These are phyloP conservation scores for Yamadazyma membranifaciens DNA, from an alignment of 1,139 yeast species.

Conservation along the genomic window DNA sequence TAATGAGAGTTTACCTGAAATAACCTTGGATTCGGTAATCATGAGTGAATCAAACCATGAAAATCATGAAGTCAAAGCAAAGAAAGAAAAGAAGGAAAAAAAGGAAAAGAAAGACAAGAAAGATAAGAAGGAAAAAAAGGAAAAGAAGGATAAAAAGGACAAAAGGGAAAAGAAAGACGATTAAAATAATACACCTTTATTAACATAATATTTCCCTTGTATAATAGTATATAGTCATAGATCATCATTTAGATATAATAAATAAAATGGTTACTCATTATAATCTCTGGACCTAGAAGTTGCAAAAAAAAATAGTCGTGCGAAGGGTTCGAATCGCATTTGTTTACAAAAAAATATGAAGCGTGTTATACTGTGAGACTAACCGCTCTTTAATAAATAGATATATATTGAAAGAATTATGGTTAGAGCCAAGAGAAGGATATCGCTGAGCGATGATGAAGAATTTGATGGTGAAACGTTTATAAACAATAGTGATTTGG, in stretches of 20 bases:
- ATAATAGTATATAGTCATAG: slow-evolving; percentile 9
- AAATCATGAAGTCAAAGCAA: slow-evolving; percentile 17
- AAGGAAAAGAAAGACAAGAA: slow-evolving; percentile 16
- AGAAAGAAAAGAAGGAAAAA: slow-evolving; percentile 11
- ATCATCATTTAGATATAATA: neutral
- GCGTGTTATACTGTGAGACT: slow-evolving; percentile 2
- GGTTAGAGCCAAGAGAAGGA: slow-evolving; percentile 14
- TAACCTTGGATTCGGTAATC: slow-evolving; percentile 11
- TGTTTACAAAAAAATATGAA: slow-evolving; percentile 6
- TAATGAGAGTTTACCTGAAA: slow-evolving; percentile 15
- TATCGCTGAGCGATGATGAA: slow-evolving; percentile 16
- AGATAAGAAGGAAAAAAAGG: slow-evolving; percentile 17
- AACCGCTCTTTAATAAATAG: neutral
- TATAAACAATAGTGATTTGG: slow-evolving; percentile 42
- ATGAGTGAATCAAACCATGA: slow-evolving; percentile 10
- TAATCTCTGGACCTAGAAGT: neutral
- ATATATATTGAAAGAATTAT: slow-evolving; percentile 2
- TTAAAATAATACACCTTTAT: too few relatives aligned
- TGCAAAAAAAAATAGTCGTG: slow-evolving; percentile 3
- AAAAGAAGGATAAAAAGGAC: slow-evolving; percentile 9
- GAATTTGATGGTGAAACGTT: slow-evolving; percentile 24
- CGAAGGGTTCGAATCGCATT: slow-evolving; percentile 5
- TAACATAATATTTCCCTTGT: neutral
- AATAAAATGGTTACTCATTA: neutral
- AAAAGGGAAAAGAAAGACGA: slow-evolving; percentile 11